Evolutionary conservation across 2,329 filamentous ascomycete genomes (phyloP), one percentile per base, ranked within the genome.

Genomic region (Colletotrichum musae): DNA sequence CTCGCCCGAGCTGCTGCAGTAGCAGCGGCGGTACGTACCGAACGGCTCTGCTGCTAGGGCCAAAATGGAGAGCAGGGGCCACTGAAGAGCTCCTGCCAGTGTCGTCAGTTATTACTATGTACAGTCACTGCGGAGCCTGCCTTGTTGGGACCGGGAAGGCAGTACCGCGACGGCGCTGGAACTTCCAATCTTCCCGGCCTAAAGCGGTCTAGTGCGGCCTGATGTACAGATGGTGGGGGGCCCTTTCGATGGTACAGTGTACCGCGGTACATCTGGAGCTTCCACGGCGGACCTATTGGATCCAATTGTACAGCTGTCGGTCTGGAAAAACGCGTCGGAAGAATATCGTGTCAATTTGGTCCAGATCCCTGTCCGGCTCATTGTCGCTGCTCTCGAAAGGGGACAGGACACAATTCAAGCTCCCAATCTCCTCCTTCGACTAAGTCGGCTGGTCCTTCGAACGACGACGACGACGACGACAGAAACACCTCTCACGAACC

Each of bases 311-410:
- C 16, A 50, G 15, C 16, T 21, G 4, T 69, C 58, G 41, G 58
- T 18, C 45, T 63, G 70, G 70, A 72, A 71, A 71, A 72, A 71
- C 70, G 18, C n/a, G 16, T 71, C 70, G 70, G 70, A 72, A 72
- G 62, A 64, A 61, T 63, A 72, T 71, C 70, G 70, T 72, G 70
- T 72, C 70, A 72, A 70, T 72, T 69, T 69, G 66, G 56, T 57
- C 53, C 43, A 47, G 51, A 66, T 58, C 66, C 68, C 68, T 70
- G 64, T 64, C 57, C 32, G 66, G 66, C 51, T 66, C 62, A 43
- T 61, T 41, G 56, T 66, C 57, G 51, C 28, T 68, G 59, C 18
- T 66, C 18, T 66, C 50, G 50, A 66, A 69, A 69, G 16, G 66
- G 62, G 62, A 69, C 66, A 69, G 62, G 62, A 69, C 66, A 69